Evolutionary conservation across 2,329 filamentous ascomycete species (phyloP), one percentile per base, ranked within the genome.

Genomic region (Emmonsia crescens): DNA sequence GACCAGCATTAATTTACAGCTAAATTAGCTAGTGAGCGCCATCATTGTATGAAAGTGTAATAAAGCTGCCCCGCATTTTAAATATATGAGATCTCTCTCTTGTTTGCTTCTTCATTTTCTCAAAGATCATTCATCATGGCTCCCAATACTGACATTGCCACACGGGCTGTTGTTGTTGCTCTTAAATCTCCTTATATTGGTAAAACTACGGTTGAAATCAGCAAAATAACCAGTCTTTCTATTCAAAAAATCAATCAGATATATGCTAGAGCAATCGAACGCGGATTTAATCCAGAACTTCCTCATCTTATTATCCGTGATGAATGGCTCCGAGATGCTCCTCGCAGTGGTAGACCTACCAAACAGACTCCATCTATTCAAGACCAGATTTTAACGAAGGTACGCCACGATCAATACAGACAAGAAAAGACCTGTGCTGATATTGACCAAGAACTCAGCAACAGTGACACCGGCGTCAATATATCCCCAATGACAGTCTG

Each of bases 361-460:
- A 27, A 62, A 29, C 36, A 38, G 36, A 12, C 12, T 12, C 36
- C n/a, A n/a, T n/a, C 36, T 44, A 60, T 52, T n/a, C 31, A 58
- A 51, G 6, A 54, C 21, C 38, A 31, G 16, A 31, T 64, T 16
- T 10, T 66, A 38, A 24, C 24, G n/a, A 51, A 61, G 19, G 42
- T 64, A 57, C 12, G 31, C 9, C 14, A 19, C 24, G 57, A 65
- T 59, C 42, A 51, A 42, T 31, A 29, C 44, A 57, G 62, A 16
- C 52, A 51, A 51, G 62, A 67, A 56, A 65, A 66, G 62, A 61
- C 56, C 27, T 48, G 46, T 49, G 46, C 19, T 49, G 19, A 49
- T 49, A 49, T 21, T 49, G 19, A 5, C 19, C 5, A 27, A 51
- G 61, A 67, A 42, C 55, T 63, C 62, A 58, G 64, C 51, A 55